Conservation (phyloP, 2,329 filamentous ascomycete genomes). For the Colletotrichum sojae region DNA sequence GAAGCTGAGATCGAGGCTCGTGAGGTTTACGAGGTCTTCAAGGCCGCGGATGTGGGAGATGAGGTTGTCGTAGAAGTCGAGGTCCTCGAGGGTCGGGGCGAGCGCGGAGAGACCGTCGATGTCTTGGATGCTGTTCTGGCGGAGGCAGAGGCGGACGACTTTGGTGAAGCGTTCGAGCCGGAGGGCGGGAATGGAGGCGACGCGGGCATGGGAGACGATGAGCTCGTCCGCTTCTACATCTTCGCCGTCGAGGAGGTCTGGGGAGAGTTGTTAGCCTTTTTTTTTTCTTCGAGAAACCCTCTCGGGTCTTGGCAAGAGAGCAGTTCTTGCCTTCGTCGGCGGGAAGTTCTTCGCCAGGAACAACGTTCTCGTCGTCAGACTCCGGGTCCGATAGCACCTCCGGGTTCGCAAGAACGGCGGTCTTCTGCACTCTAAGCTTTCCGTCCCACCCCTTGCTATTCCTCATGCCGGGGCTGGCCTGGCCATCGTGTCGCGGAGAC, state of each 20-base stretch:
- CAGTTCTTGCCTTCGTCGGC: slow-evolving; percentile 80
- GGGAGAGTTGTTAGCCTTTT: slow-evolving; percentile 34
- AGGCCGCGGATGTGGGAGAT: slow-evolving; percentile 89
- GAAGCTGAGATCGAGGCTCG: slow-evolving; percentile 90
- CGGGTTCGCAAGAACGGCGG: slow-evolving; percentile 79
- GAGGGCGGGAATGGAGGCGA: slow-evolving; percentile 83
- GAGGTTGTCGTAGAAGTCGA: slow-evolving; percentile 97
- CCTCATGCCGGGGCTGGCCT: slow-evolving; percentile 63
- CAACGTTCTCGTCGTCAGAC: slow-evolving; percentile 78
- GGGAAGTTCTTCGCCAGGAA: slow-evolving; percentile 80
- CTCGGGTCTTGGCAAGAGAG: neutral
- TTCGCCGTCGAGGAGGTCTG: slow-evolving; percentile 74
- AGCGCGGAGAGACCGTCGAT: slow-evolving; percentile 82
- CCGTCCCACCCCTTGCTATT: slow-evolving; percentile 86
- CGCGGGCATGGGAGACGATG: slow-evolving; percentile 88
- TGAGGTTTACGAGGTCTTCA: slow-evolving; percentile 82
- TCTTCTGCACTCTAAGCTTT: slow-evolving; percentile 82
- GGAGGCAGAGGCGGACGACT: slow-evolving; percentile 84
- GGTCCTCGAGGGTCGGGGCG: slow-evolving; percentile 79
- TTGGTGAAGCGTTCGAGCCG: slow-evolving; percentile 87
- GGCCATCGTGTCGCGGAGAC: slow-evolving; percentile 56
- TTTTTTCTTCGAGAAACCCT: too few relatives aligned
- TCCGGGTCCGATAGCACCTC: slow-evolving; percentile 89
- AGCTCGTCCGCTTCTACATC: slow-evolving; percentile 80
- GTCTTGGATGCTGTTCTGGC: slow-evolving; percentile 89